A percentile compares a stretch with the other conserved stretches of the same genome.
Conservation (phyloP, 129 eudicot genomes). For the Lonicera japonica region DNA sequence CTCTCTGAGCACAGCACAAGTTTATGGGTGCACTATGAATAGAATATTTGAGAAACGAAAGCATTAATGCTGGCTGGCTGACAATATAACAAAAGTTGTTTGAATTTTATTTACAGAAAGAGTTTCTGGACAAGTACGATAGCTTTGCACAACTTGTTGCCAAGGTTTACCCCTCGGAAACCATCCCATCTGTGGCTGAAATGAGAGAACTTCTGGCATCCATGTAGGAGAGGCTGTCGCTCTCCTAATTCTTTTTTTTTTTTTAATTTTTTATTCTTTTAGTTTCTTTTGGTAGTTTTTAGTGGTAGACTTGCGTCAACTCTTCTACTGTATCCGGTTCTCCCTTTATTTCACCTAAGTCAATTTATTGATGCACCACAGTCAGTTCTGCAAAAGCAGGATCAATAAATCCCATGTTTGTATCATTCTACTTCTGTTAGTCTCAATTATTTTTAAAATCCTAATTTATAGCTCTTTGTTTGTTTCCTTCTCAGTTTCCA, state of each 20-base stretch:
- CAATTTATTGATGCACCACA: conserved; percentile 1
- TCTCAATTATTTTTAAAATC: neutral
- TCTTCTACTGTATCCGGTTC: conserved; percentile 2
- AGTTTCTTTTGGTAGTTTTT: neutral
- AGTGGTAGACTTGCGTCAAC: conserved; percentile 17
- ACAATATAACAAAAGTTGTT: neutral
- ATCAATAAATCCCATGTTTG: conserved; percentile 1
- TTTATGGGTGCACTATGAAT: neutral
- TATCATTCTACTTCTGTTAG: neutral
- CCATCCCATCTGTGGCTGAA: conserved; percentile 68
- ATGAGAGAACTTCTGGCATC: conserved; percentile 78
- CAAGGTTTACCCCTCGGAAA: conserved; percentile 75
- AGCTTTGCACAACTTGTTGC: conserved; percentile 84
- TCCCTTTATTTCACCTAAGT: neutral
- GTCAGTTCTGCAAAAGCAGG: neutral
- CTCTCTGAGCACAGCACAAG: too few relatives aligned
- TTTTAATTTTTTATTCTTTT: too few relatives aligned
- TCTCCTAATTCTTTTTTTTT: neutral
- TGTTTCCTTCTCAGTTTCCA: neutral
- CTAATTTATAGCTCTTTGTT: neutral
- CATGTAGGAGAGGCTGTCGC: conserved; percentile 41
- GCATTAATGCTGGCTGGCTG: too few relatives aligned
- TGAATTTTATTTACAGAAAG: conserved; percentile 53
- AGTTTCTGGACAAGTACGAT: conserved; percentile 84
- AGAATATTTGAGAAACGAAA: neutral